Base-by-base conservation (phyloP, 345 rosid genomes). In the Fremontodendron californicum region DNA sequence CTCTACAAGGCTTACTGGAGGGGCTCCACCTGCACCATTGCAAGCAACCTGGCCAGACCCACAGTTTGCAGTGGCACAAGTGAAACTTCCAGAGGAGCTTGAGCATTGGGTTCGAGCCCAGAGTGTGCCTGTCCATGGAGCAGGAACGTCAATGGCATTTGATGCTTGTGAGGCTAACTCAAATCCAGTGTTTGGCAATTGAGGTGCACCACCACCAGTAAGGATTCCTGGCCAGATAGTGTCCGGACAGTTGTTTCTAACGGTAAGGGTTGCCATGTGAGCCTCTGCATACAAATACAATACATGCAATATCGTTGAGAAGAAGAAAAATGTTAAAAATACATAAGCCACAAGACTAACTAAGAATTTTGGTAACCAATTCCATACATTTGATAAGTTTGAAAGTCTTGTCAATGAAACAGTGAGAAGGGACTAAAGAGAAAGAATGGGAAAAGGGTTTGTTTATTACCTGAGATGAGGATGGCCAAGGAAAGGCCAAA, bases 81-180 rank as follows among this genome's bases (percentile, higher is more conserved):
- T 40, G 73, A 87, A 84, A 33, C 63, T 80, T 0, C 86, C 85
- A 10, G 82, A 0, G 45, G 86, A 48, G 60, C 70, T 67, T 51
- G 84, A 58, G 83, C 97, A 92, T 6, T 31, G 55, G 0, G 91
- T 66, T 19, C 91, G 78, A 11, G 79, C 97, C 93, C 90, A 89
- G 0, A 0, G 0, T 9, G 82, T 74, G 37, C 92, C 92, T 16
- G 83, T 72, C 0, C 75, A 29, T 0, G 84, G 76, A 1, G 65
- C 77, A 0, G 49, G 8, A 0, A 89, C 19, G 25, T 75, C 29
- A 29, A 46, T 70, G 42, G 93, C 49, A 86, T 73, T 77, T 2
- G 84, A 5, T 37, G 79, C 81, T 15, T 78, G 78, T 33, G 84
- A 29, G 51, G 66, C 65, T 9, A 92, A 76, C 61, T 73, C 74